Percentiles rank a stretch among this genome's conserved stretches.
Conservation (phyloP, 2,329 filamentous ascomycete genomes). For the Ambrosiella beaveri region DNA sequence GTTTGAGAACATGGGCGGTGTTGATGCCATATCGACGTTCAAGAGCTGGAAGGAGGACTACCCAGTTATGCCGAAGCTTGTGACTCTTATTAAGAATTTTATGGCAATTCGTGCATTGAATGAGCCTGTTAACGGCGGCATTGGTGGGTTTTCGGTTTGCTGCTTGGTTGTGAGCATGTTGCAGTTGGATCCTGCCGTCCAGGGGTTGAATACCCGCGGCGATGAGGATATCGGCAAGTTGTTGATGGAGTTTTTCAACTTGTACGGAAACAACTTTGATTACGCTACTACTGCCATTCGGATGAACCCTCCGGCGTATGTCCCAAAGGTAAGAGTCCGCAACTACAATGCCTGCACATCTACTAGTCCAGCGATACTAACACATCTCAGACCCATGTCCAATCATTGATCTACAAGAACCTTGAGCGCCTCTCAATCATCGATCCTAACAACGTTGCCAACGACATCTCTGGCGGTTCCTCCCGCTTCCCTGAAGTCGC, state of each 20-base stretch:
- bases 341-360: not conserved
- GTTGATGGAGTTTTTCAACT: slow-evolving; percentile 72
- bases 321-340: slow-evolving; percentile 48
- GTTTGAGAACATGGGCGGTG: slow-evolving; percentile 77
- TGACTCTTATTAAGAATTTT: slow-evolving; percentile 83
- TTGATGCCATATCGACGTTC: slow-evolving; percentile 68
- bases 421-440: slow-evolving; percentile 64
- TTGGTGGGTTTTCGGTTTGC: slow-evolving; percentile 87
- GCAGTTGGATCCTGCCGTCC: slow-evolving; percentile 57
- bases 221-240: slow-evolving; percentile 61
- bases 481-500: slow-evolving; percentile 51
- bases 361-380: not conserved
- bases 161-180: slow-evolving; percentile 84
- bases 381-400: slow-evolving; percentile 26
- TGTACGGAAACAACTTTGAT: slow-evolving; percentile 75
- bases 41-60: slow-evolving; percentile 60
- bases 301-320: slow-evolving; percentile 55
- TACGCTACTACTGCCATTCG: slow-evolving; percentile 53
- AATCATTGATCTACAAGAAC: slow-evolving; percentile 37
- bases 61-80: slow-evolving; percentile 71
- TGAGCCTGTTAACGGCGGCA: slow-evolving; percentile 76
- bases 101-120: slow-evolving; percentile 78
- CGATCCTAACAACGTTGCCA: slow-evolving; percentile 69
- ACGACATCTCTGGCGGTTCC: slow-evolving; percentile 84
- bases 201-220: slow-evolving; percentile 39